Base-by-base conservation (phyloP, 345 rosid species). In the Cochlearia excelsa region DNA sequence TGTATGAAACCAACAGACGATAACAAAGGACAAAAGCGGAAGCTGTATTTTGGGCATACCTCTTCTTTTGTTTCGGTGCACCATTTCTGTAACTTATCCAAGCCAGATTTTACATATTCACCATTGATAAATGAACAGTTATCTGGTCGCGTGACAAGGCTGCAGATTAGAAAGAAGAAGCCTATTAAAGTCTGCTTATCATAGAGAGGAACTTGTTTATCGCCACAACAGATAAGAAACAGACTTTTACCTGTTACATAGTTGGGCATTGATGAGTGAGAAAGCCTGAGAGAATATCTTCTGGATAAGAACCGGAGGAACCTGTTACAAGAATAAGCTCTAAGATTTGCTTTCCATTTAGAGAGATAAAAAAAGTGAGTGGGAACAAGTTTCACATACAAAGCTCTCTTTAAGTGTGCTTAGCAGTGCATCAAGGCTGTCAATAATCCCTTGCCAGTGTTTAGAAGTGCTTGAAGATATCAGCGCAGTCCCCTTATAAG, bases 101-200 rank as follows among this genome's bases (percentile, higher is more conserved):
- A 79, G 56, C 98, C 98, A 59, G 89, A 52, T 77, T 88, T 88
- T 46, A 86, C 94, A 67, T 82, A 86, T 77, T 92, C 98, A n/a
- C 98, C 97, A 51, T 88, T 92, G 82, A 94, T 89, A 68, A 92
- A 92, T 50, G 97, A 86, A 80, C 97, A 92, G 63, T 87, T 88
- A 75, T 92, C 98, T 7, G 94, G 97, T 9, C 95, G 91, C 16
- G 90, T 80, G 70, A 92, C 97, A 74, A 92, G 95, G 75, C 97
- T 88, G 82, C 54, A 71, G 43, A 63, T 45, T 42, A 53, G 72
- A 60, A 47, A 63, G 41, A 63, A 30, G 65, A 56, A 68, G 51
- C 39, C 63, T 30, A 37, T 45, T 30, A 57, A 2, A 57, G 29
- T 30, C 52, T 51, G 54, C n/a, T 29, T 56, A 31, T 40, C 57